These are phyloP conservation scores for Cladosporium oxysporum DNA, from an alignment of 2,329 filamentous ascomycete species.

Conservation along the genomic window DNA sequence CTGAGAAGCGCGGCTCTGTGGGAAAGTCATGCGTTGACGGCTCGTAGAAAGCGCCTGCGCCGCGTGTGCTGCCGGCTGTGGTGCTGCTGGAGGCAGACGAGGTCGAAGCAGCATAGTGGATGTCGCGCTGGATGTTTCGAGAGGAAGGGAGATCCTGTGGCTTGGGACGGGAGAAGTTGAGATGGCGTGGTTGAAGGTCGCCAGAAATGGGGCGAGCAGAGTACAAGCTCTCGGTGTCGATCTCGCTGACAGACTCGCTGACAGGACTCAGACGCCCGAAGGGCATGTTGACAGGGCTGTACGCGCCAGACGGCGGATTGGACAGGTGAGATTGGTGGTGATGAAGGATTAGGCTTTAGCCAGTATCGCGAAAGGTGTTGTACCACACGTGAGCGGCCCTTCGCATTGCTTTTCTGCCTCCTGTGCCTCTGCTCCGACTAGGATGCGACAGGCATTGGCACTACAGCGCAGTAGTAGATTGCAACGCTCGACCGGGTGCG, in stretches of 20 bases:
- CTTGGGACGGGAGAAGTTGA: constrained; percentile 33
- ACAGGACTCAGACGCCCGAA: constrained; percentile 21
- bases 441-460: not conserved
- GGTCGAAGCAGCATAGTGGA: constrained; percentile 8
- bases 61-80: constrained; percentile 9
- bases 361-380: constrained; percentile 3
- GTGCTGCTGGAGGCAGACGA: constrained; percentile 16
- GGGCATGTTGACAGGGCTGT: constrained; percentile 8
- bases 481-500: not conserved
- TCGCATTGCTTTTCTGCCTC: constrained; percentile 2
- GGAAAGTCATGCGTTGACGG: not conserved
- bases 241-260: constrained; percentile 10
- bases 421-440: not conserved
- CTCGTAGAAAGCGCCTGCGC: constrained; percentile 3
- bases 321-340: not conserved
- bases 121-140: constrained; percentile 7
- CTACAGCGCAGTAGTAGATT: not conserved
- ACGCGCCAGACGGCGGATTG: not conserved
- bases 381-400: not conserved
- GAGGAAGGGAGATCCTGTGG: constrained; percentile 16
- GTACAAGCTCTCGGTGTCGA: constrained; percentile 16
- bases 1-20: constrained; percentile 15
- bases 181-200: constrained; percentile 24
- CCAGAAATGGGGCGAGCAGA: constrained; percentile 15
- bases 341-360: not conserved